Evolutionary conservation across 192 early-diverging fungal species (phyloP).

Genomic region (Entophlyctis helioformis): DNA sequence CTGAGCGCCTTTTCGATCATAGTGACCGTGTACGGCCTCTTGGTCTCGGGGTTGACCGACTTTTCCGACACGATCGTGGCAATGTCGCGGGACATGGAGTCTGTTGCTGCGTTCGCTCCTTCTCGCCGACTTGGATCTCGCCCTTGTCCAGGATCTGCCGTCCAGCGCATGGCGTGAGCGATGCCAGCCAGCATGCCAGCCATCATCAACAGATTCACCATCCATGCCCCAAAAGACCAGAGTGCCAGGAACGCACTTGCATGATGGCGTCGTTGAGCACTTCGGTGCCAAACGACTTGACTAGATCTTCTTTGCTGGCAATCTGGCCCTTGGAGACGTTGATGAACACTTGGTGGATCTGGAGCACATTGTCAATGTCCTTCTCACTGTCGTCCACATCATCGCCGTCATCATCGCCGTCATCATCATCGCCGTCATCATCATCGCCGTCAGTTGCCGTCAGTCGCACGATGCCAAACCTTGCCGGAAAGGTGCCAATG

Average conservation of each 20-base stretch:
- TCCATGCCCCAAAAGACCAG: background rate
- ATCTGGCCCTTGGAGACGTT: conserved; percentile 97
- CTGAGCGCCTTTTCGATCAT: conserved; percentile 98
- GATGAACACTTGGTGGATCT: conserved; percentile 76
- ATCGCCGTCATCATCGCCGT: too few relatives aligned
- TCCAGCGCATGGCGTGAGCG: too few relatives aligned
- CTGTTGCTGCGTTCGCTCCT: conserved; percentile 81
- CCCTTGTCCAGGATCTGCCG: conserved; percentile 89
- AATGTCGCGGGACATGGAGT: conserved; percentile 78
- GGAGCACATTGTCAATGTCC: conserved; percentile 92
- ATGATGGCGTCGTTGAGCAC: conserved; percentile 64
- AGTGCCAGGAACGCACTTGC: conserved; percentile 20
- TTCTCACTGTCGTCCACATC: conserved; percentile 69
- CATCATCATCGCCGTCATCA: too few relatives aligned
- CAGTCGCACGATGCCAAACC: background rate
- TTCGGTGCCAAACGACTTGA: conserved; percentile 79
- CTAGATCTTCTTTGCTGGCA: conserved; percentile 77
- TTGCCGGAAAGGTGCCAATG: background rate
- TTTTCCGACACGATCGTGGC: conserved; percentile 91
- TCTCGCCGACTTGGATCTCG: conserved; percentile 92
- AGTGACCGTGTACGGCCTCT: conserved; percentile 87
- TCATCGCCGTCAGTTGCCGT: too few relatives aligned
- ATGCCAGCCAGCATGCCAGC: too few relatives aligned
- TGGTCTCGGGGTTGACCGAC: conserved; percentile 91
- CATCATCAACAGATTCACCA: background rate